Evolutionary conservation across 2,329 filamentous ascomycete genomes (phyloP).

Genomic region (Fusarium begoniae): DNA sequence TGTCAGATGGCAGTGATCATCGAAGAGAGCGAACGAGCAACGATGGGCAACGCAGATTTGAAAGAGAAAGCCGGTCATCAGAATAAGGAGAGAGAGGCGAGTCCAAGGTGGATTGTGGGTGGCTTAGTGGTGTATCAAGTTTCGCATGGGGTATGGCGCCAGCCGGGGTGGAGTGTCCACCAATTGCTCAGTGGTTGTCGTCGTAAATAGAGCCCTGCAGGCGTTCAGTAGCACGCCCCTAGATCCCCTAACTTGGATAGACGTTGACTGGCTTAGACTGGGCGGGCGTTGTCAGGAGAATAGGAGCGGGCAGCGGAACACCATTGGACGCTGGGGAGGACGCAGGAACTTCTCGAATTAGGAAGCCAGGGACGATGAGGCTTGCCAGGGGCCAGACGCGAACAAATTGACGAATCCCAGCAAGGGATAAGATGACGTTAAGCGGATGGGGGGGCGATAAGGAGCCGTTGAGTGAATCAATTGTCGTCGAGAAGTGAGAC

Average conservation of each 20-base stretch:
- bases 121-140: constrained; percentile 33
- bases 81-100: constrained; percentile 41
- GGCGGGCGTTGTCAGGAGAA: constrained; percentile 29
- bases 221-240: constrained; percentile 34
- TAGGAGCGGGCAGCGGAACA: constrained; percentile 21
- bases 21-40: constrained; percentile 55
- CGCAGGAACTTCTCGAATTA: constrained; percentile 22
- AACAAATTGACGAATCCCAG: constrained; percentile 36
- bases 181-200: constrained; percentile 27
- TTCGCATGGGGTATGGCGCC: constrained; percentile 43
- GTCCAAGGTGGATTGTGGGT: constrained; percentile 31
- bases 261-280: constrained; percentile 1
- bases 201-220: constrained; percentile 37
- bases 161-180: constrained; percentile 25
- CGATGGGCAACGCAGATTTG: constrained; percentile 58
- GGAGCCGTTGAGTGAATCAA: constrained; percentile 29
- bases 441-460: constrained; percentile 33
- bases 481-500: constrained; percentile 14
- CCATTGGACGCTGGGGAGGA: constrained; percentile 26
- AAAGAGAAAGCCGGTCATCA: constrained; percentile 60
- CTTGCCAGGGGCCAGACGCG: constrained; percentile 22
- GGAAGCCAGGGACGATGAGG: constrained; percentile 28
- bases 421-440: constrained; percentile 40
- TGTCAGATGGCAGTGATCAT: constrained; percentile 55
- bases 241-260: constrained; percentile 32